Evolutionary conservation across 2,329 filamentous ascomycete genomes (phyloP).

Genomic region (Elsinoe ampelina): DNA sequence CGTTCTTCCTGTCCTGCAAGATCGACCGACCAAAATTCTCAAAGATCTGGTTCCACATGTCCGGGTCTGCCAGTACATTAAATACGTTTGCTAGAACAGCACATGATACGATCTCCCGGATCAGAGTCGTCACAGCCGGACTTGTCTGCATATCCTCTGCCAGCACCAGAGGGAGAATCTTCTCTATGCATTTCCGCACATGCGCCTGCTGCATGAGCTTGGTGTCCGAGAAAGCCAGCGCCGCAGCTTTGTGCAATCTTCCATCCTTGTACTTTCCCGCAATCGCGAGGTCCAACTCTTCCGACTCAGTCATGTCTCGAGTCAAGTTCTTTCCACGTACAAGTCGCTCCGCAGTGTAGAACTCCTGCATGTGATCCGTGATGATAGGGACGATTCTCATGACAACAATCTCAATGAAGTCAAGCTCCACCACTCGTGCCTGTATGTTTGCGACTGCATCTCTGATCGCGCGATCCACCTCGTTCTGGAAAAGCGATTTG

Average conservation of each 20-base stretch:
- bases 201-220: slow-evolving; percentile 83
- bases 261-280: slow-evolving; percentile 89
- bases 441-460: slow-evolving; percentile 60
- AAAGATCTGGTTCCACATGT: slow-evolving; percentile 96
- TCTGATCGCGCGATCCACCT: slow-evolving; percentile 74
- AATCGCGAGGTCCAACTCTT: slow-evolving; percentile 90
- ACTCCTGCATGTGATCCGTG: slow-evolving; percentile 80
- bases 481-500: slow-evolving; percentile 69
- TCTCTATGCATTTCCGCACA: slow-evolving; percentile 63
- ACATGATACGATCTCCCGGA: slow-evolving; percentile 86
- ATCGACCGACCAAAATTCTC: slow-evolving; percentile 67
- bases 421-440: slow-evolving; percentile 63
- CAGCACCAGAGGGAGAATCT: slow-evolving; percentile 64
- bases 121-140: slow-evolving; percentile 66
- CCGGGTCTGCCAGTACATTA: slow-evolving; percentile 74
- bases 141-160: slow-evolving; percentile 67
- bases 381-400: slow-evolving; percentile 78
- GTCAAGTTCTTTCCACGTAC: slow-evolving; percentile 83
- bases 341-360: slow-evolving; percentile 77
- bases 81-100: slow-evolving; percentile 79
- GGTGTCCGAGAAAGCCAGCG: slow-evolving; percentile 71
- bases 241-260: slow-evolving; percentile 77
- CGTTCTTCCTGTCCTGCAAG: slow-evolving; percentile 90
- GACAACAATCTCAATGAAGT: slow-evolving; percentile 75
- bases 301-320: slow-evolving; percentile 84